Evolutionary conservation across 371 early-diverging fungal genomes (phyloP), one percentile per base, ranked within the genome.

Genomic region (Zancudomyces culisetae): DNA sequence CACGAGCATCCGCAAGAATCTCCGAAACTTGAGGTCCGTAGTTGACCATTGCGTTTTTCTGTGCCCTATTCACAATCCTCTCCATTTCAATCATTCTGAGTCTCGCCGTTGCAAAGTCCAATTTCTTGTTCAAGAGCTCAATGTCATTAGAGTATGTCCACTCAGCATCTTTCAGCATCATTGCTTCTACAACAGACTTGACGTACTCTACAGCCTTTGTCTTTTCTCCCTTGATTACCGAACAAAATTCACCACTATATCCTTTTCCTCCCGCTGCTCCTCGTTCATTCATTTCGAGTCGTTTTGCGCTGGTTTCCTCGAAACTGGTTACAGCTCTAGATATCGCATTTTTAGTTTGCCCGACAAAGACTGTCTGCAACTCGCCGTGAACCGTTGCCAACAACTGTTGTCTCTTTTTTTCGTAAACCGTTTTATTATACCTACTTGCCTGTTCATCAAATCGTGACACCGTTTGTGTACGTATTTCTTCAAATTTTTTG

Each of bases 361-460:
- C 82, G 39, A 87, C 65, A 60, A 79, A 92, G 43, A 76, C 76
- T 2, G 83, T 75, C 45, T 83, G 77, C 42, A 93, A 71, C 51
- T 78, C 77, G 3, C 80, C 72, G 54, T 85, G 75, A 58, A 90
- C 73, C 56, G 81, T 83, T 45, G 63, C 69, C 47, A 79, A 56
- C 69, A 92, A 78, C 15, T 91, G 93, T 0, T 40, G 43, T 26
- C 90, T 80, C 71, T 91, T 92, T 55, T 79, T 80, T 51, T 78
- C 61, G 64, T 90, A 97, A 19, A 94, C 94, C 1, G 72, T 81
- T n/a, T 76, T 59, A 55, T 90, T 81, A 60, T 97, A 97, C 45
- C 98, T 77, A 10, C 81, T 79, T 0, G 92, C 98, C 49, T 83
- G 83, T 55, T 75, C 79, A 60, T 94, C 94, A 61, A 94, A 96